Evolutionary conservation across 495 filamentous ascomycete genomes (phyloP).

Genomic region (Penicillium argentinense): DNA sequence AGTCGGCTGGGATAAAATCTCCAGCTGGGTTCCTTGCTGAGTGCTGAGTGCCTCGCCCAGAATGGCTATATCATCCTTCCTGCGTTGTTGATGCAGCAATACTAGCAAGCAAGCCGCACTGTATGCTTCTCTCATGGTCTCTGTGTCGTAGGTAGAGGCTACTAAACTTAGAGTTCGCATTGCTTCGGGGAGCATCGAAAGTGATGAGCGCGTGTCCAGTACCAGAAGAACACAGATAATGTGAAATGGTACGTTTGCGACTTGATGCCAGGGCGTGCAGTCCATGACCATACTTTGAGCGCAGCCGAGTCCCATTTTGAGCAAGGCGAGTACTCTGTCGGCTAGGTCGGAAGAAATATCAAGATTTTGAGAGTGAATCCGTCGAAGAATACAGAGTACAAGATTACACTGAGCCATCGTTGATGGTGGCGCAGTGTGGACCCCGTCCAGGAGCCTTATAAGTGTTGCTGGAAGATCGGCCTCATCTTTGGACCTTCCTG

Average conservation of each 20-base stretch:
- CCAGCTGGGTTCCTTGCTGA: conserved; percentile 5
- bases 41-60: conserved; percentile 20
- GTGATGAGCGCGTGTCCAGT: conserved; percentile 44
- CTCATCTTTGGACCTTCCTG: conserved; percentile 26
- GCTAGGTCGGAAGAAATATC: conserved; percentile 25
- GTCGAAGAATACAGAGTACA: conserved; percentile 46
- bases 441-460: conserved; percentile 21
- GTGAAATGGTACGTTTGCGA: conserved; percentile 54
- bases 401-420: conserved; percentile 48
- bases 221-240: conserved; percentile 50
- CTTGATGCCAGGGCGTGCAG: conserved; percentile 52
- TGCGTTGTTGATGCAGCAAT: conserved; percentile 35
- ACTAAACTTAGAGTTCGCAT: conserved; percentile 46
- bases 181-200: conserved; percentile 44
- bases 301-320: conserved; percentile 27
- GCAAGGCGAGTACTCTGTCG: conserved; percentile 25
- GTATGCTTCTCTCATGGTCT: conserved; percentile 47
- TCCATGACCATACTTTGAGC: conserved; percentile 33
- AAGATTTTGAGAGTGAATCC: conserved; percentile 41
- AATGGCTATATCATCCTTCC: conserved; percentile 28
- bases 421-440: conserved; percentile 36
- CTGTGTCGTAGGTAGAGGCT: conserved; percentile 39
- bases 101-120: conserved; percentile 45
- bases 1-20: conserved; percentile 8
- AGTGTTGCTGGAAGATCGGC: conserved; percentile 31